phyloP scores from a whole-genome alignment of 768 basidiomycete genomes.

The Leccinum subgranulosum region DNA sequence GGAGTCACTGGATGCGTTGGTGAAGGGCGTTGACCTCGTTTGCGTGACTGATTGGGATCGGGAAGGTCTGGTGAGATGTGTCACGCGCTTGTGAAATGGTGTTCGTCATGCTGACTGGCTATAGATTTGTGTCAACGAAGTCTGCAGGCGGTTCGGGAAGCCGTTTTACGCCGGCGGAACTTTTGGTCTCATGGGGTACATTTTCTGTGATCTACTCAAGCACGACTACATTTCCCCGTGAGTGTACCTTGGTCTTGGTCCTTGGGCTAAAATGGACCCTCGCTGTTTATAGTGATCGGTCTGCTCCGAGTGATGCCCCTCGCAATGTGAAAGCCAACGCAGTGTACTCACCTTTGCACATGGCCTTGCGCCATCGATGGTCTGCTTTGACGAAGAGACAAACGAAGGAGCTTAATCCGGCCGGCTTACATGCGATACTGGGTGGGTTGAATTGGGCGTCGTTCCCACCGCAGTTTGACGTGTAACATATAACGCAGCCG shows the following conservation, averaged over 20 bases:
- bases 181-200: constrained; percentile 88
- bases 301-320: constrained; percentile 52
- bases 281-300: constrained; percentile 52
- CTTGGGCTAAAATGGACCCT: constrained; percentile 6
- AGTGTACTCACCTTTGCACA: constrained; percentile 61
- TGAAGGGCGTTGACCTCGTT: constrained; percentile 75
- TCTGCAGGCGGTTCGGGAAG: constrained; percentile 70
- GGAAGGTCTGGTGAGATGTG: constrained; percentile 61
- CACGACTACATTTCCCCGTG: constrained; percentile 88
- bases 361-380: constrained; percentile 70
- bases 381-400: constrained; percentile 64
- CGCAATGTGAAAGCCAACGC: constrained; percentile 59
- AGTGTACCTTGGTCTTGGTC: constrained; percentile 31
- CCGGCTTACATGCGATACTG: constrained; percentile 64
- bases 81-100: not conserved
- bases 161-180: constrained; percentile 92
- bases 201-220: constrained; percentile 87
- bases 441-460: constrained; percentile 41
- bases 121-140: constrained; percentile 68
- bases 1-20: constrained; percentile 53
- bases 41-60: constrained; percentile 80
- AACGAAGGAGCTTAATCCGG: constrained; percentile 83
- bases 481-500: constrained; percentile 42
- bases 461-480: constrained; percentile 11
- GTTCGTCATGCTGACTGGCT: constrained; percentile 5